Percentiles rank a stretch among this genome's conserved stretches.
Conservation (phyloP, 208 protist species). For the Herpetomonas samuelpessoai region DNA sequence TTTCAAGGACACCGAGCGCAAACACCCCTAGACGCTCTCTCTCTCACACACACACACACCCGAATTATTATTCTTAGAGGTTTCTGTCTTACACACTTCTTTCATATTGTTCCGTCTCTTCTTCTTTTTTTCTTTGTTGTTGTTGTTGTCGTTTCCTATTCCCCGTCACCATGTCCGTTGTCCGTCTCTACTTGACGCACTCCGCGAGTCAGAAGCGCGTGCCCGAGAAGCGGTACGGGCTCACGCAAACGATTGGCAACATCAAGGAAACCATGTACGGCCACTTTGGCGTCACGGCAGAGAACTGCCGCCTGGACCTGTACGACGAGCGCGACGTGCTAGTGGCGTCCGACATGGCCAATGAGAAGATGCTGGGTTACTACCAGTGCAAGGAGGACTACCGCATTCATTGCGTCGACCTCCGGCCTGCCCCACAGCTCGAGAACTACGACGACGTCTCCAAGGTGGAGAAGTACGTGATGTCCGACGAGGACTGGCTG, state of each 20-base stretch:
- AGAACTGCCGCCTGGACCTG: constrained; percentile 74
- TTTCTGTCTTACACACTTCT: neutral
- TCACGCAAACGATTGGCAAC: constrained; percentile 68
- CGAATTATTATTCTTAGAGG: neutral
- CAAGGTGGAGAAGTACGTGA: constrained; percentile 91
- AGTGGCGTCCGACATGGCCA: constrained; percentile 54
- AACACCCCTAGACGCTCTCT: too few species aligned
- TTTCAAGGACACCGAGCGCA: too few species aligned
- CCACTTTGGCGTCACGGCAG: constrained; percentile 75
- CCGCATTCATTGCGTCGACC: constrained; percentile 89
- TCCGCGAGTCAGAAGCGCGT: constrained; percentile 66
- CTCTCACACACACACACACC: too few species aligned
- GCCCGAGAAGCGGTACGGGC: constrained; percentile 86
- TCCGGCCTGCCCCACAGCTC: constrained; percentile 61
- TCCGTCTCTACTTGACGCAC: constrained; percentile 82
- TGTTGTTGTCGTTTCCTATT: constrained; percentile 9
- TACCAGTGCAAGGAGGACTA: constrained; percentile 82
- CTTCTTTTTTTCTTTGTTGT: constrained; percentile 5
- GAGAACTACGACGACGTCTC: constrained; percentile 82
- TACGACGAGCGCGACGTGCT: constrained; percentile 66
- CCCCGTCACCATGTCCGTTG: constrained; percentile 65
- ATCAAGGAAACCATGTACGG: constrained; percentile 81
- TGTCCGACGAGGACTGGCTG: constrained; percentile 89
- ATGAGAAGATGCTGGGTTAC: constrained; percentile 79
- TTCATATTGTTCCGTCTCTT: constrained; percentile 4